Evolutionary conservation across 2,329 filamentous ascomycete genomes (phyloP).

Genomic region (Chrysoporthe austroafricana): DNA sequence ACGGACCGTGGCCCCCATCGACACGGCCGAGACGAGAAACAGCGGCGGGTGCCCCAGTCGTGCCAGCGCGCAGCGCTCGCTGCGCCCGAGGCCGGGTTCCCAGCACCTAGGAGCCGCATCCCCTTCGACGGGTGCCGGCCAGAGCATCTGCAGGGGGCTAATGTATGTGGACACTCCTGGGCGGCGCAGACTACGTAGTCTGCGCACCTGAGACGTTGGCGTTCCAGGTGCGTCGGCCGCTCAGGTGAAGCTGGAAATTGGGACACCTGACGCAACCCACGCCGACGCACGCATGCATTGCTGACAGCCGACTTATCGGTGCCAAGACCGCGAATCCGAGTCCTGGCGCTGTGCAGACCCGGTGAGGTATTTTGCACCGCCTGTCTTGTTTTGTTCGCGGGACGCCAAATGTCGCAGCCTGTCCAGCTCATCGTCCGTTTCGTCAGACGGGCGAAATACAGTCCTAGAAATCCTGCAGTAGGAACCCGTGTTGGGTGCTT

Average conservation of each 20-base stretch:
- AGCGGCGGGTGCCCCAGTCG: too few species aligned
- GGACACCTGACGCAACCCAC: neutral
- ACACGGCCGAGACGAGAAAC: too few species aligned
- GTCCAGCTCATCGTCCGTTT: neutral
- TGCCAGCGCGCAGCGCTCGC: too few species aligned
- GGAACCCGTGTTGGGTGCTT: neutral
- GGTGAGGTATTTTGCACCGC: too few species aligned
- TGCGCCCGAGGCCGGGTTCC: too few species aligned
- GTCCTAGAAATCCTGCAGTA: neutral
- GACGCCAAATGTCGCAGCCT: neutral
- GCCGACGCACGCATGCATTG: neutral
- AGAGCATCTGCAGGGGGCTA: neutral
- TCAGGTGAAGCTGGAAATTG: neutral
- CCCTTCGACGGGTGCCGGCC: too few species aligned
- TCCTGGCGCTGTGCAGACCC: neutral
- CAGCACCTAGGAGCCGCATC: neutral
- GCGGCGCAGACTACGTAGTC: neutral
- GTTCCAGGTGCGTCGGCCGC: neutral
- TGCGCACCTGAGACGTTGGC: slow-evolving; percentile 1
- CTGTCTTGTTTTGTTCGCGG: too few species aligned
- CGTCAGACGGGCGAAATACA: neutral
- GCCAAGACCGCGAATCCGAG: slow-evolving; percentile 2
- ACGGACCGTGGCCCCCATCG: too few species aligned
- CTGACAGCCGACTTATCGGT: neutral
- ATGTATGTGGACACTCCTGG: neutral